phyloP scores from a whole-genome alignment of 2,329 filamentous ascomycete genomes.

The Fusarium buharicum region DNA sequence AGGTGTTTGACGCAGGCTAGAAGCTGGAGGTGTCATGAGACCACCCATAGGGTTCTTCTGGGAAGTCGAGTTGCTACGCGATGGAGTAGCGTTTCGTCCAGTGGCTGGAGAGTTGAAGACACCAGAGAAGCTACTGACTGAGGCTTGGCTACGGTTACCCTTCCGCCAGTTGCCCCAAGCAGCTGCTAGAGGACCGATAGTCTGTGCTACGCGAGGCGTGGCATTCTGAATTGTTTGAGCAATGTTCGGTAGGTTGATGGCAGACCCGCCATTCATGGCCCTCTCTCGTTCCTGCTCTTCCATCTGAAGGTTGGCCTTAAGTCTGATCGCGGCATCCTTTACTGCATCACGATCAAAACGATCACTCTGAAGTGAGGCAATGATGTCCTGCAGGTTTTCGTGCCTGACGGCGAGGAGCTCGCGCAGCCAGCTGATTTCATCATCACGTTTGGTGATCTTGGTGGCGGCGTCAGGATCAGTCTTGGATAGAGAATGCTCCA shows the following conservation, averaged over 20 bases:
- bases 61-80: conserved; percentile 64
- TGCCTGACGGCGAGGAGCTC: conserved; percentile 91
- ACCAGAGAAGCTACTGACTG: conserved; percentile 60
- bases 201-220: conserved; percentile 84
- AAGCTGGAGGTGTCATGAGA: conserved; percentile 88
- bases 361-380: conserved; percentile 78
- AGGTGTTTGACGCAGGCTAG: conserved; percentile 72
- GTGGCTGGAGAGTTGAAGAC: conserved; percentile 57
- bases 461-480: conserved; percentile 79
- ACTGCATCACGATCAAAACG: conserved; percentile 81
- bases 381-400: conserved; percentile 92
- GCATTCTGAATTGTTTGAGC: conserved; percentile 81
- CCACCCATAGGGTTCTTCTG: conserved; percentile 75
- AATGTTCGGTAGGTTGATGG: conserved; percentile 77
- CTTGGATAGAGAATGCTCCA: conserved; percentile 76
- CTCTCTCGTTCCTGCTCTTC: conserved; percentile 95
- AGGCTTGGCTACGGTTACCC: conserved; percentile 66
- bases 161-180: conserved; percentile 97
- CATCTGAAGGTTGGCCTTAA: conserved; percentile 96
- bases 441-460: conserved; percentile 91
- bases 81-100: conserved; percentile 65
- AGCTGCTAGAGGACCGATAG: conserved; percentile 80
- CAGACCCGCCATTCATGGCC: conserved; percentile 75
- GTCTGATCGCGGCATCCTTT: conserved; percentile 89
- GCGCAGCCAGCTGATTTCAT: conserved; percentile 93